Evolutionary conservation across 2,329 filamentous ascomycete species (phyloP).

Genomic region (Myriosclerotinia scirpicola): DNA sequence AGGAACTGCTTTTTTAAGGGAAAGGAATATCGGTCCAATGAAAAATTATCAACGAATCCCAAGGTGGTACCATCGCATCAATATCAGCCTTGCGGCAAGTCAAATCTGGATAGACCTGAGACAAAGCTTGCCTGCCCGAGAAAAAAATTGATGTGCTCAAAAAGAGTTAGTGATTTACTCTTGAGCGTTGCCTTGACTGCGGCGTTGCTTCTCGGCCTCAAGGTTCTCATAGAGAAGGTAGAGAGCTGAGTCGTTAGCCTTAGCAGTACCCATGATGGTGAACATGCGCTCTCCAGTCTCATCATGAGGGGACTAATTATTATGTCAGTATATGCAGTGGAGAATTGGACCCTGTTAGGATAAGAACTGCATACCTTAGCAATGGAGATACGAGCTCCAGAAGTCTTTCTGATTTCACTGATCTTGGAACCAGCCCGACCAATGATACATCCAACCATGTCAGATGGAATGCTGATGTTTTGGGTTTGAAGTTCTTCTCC

Average conservation of each 20-base stretch:
- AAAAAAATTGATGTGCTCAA: constrained; percentile 45
- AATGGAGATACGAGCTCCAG: constrained; percentile 94
- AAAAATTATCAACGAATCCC: constrained; percentile 37
- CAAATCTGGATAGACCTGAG: constrained; percentile 56
- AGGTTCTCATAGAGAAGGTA: constrained; percentile 98
- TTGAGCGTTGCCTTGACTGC: constrained; percentile 67
- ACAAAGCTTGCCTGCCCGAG: constrained; percentile 52
- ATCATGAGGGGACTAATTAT: constrained; percentile 73
- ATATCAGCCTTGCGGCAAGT: constrained; percentile 62
- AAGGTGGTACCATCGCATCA: constrained; percentile 46
- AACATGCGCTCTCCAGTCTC: constrained; percentile 99
- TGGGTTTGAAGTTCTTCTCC: constrained; percentile 98
- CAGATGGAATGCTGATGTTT: constrained; percentile 98
- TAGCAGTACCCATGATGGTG: constrained; percentile 94
- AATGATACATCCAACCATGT: constrained; percentile 99
- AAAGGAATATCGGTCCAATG: constrained; percentile 28
- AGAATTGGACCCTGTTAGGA: constrained; percentile 26
- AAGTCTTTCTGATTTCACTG: constrained; percentile 96
- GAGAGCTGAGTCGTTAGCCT: constrained; percentile 91
- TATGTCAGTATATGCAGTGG: constrained; percentile 21
- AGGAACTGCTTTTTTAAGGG: constrained; percentile 42
- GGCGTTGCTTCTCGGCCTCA: constrained; percentile 98
- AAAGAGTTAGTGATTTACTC: constrained; percentile 34
- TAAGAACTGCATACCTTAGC: constrained; percentile 59
- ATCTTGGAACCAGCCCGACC: constrained; percentile 95